Evolutionary conservation across 2,329 filamentous ascomycete genomes (phyloP), one percentile per base, ranked within the genome.

Genomic region (Diplodia seriata): DNA sequence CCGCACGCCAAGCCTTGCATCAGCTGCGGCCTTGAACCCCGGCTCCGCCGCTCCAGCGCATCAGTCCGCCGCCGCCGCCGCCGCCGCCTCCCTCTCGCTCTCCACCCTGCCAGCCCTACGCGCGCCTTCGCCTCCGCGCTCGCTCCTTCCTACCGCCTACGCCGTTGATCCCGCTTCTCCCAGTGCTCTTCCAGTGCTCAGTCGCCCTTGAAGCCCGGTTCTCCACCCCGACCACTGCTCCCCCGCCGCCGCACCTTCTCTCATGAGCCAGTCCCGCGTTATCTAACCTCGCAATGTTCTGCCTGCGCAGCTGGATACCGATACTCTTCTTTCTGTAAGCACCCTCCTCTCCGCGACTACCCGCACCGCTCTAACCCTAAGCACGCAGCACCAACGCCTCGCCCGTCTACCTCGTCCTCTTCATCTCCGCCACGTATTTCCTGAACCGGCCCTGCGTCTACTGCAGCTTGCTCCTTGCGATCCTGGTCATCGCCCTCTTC

Each of bases 401-500:
- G 5, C 82, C 83, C 12, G 76, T 84, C 70, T 85, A 84, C 74
- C 79, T 84, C 70, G 72, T 83, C 70, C 79, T 84, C 76, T 84
- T 84, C 76, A 79, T 99, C 83, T 86, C 93, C 72, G 93, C 94
- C 79, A 97, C 94, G 72, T 98, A 97, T 85, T 92, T 97, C 81
- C 89, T 99, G 74, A 97, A 97, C 82, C 90, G 94, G 67, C 95
- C 95, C 66, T 99, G 95, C 83, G 90, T 97, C 74, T 99, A 99
- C 86, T 99, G 95, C 87, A 97, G 93, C 70, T 89, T 97, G 70
- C 90, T 99, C 66, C 92, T 99, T 59, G 87, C 97, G 72, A 93
- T 98, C 74, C 92, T 99, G 73, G 97, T 97, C 83, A 87, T 94
- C 72, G 96, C 93, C 78, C 95, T 98, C 82, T 95, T 98, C 84